These are phyloP conservation scores for Blastobotrys arbuscula DNA, from an alignment of 1,139 yeast species.

Conservation along the genomic window DNA sequence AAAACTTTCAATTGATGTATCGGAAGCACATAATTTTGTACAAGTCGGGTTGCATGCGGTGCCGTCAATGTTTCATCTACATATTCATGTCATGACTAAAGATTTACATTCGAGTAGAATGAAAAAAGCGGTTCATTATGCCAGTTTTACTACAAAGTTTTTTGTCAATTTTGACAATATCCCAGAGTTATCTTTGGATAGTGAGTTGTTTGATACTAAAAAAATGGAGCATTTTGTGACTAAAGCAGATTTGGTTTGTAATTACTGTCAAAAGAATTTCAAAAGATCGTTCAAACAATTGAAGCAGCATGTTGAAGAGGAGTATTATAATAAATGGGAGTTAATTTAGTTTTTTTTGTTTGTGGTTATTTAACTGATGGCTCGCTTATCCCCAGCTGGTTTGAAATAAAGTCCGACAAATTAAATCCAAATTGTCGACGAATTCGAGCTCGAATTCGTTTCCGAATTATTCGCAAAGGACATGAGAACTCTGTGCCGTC, in stretches of 20 bases:
- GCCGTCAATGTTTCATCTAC: conserved; percentile 66
- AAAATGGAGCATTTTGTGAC: conserved; percentile 32
- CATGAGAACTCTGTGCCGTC: background rate
- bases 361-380: background rate
- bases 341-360: background rate
- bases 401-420: conserved; percentile 4
- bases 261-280: conserved; percentile 45
- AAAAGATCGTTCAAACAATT: conserved; percentile 43
- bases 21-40: conserved; percentile 39
- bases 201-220: conserved; percentile 11
- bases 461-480: background rate
- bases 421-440: conserved; percentile 1
- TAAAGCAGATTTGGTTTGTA: conserved; percentile 43
- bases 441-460: background rate
- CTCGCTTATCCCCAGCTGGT: conserved; percentile 6
- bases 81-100: conserved; percentile 63
- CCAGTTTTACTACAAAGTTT: conserved; percentile 61
- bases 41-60: conserved; percentile 62
- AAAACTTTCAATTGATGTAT: conserved; percentile 6
- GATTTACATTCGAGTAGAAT: conserved; percentile 53
- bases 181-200: conserved; percentile 12
- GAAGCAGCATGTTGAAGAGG: conserved; percentile 46
- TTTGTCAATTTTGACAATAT: conserved; percentile 49
- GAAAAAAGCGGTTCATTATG: conserved; percentile 63
- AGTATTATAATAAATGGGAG: conserved; percentile 22